phyloP scores from a whole-genome alignment of 768 basidiomycete species.

The Termitomyces sp. region DNA sequence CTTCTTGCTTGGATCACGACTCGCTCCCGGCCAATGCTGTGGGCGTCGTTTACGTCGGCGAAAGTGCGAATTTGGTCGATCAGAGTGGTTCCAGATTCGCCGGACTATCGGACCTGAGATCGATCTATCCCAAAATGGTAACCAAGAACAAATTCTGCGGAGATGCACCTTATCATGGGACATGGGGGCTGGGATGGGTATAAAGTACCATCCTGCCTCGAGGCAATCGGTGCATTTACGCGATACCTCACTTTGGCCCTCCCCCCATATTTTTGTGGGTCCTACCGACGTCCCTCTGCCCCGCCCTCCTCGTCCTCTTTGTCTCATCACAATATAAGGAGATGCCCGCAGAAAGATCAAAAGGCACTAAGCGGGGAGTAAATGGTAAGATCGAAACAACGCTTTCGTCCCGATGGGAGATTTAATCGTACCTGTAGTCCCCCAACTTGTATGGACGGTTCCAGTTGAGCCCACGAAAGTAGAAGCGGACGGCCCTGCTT shows the following conservation, averaged over 20 bases:
- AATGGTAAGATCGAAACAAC: conserved; percentile 28
- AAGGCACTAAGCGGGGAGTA: conserved; percentile 26
- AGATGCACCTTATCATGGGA: conserved; percentile 12
- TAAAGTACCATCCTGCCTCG: conserved; percentile 17
- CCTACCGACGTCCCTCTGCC: conserved; percentile 11
- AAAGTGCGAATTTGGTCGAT: conserved; percentile 15
- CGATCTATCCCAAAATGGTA: conserved; percentile 16
- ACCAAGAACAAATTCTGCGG: conserved; percentile 15
- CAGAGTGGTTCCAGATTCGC: conserved; percentile 12
- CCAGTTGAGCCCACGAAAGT: conserved; percentile 30
- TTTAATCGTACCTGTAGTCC: conserved; percentile 21
- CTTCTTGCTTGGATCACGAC: background rate
- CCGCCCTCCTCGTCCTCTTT: conserved; percentile 5
- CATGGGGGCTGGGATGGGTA: conserved; percentile 7
- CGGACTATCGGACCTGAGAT: conserved; percentile 14
- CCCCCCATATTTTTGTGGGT: conserved; percentile 14
- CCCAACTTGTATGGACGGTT: conserved; percentile 41
- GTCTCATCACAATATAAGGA: conserved; percentile 2
- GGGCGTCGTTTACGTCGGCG: conserved; percentile 8
- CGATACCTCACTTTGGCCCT: conserved; percentile 18
- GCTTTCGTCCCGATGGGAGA: background rate
- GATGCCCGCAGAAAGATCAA: conserved; percentile 47
- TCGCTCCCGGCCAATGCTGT: background rate
- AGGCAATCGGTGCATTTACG: conserved; percentile 16
- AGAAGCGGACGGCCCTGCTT: conserved; percentile 26